Conservation (phyloP, 345 rosid species). For the Gossypium herbaceum region DNA sequence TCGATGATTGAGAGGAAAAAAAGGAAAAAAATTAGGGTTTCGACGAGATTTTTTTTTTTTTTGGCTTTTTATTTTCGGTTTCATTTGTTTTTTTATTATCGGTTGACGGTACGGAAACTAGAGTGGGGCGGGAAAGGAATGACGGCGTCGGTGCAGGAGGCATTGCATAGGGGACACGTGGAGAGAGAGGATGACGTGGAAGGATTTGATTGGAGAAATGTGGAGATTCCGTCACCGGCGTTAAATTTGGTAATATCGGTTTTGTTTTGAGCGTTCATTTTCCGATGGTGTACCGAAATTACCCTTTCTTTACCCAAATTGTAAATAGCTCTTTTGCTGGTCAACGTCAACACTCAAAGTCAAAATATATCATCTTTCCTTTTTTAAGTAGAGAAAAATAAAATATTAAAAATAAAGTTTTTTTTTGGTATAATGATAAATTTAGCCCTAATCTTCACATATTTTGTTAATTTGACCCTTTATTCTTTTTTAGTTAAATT, state of each 20-base stretch:
- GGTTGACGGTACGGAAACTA: constrained; percentile 31
- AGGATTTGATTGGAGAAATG: constrained; percentile 29
- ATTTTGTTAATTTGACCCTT: no score
- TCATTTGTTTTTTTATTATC: background rate
- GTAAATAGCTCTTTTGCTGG: background rate
- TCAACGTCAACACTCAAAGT: background rate
- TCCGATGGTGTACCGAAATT: background rate
- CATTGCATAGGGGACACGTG: constrained; percentile 44
- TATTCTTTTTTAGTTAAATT: no score
- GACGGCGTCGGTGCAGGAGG: constrained; percentile 53
- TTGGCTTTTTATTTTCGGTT: constrained; percentile 14
- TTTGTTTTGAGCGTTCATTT: background rate
- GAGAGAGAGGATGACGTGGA: constrained; percentile 31
- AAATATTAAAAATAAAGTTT: no score
- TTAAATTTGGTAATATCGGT: background rate
- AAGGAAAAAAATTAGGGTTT: constrained; percentile 19
- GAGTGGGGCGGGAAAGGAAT: constrained; percentile 5
- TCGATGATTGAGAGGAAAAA: background rate
- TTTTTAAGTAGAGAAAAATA: background rate
- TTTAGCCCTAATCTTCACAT: no score
- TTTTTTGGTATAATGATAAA: no score
- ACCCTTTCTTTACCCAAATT: background rate
- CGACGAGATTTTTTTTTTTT: background rate
- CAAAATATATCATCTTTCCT: background rate
- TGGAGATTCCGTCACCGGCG: constrained; percentile 49